A percentile compares a stretch with the other conserved stretches of the same genome.
Evolutionary conservation across 2,329 filamentous ascomycete species (phyloP).

Genomic region (Lasiodiplodia gonubiensis): DNA sequence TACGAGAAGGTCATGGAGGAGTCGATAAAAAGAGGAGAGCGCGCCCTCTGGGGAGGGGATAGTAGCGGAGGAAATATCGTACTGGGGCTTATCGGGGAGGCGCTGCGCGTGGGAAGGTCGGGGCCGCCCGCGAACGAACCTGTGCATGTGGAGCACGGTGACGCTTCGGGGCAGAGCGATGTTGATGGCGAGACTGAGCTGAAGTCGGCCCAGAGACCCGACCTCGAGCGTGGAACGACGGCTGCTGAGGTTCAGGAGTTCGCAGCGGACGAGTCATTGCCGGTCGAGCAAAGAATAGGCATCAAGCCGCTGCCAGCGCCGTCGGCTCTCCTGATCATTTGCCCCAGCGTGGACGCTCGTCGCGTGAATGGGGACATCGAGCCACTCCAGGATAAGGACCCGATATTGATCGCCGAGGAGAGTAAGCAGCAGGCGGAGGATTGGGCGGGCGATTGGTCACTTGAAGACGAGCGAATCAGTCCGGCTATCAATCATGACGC

Average conservation of each 20-base stretch:
- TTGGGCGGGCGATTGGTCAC: slow-evolving; percentile 51
- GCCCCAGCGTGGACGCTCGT: slow-evolving; percentile 57
- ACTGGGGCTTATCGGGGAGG: slow-evolving; percentile 49
- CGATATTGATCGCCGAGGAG: slow-evolving; percentile 52
- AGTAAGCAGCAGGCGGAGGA: slow-evolving; percentile 50
- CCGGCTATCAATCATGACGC: slow-evolving; percentile 44
- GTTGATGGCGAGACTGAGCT: slow-evolving; percentile 32
- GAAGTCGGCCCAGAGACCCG: not conserved
- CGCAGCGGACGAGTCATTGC: slow-evolving; percentile 3
- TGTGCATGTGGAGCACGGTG: not conserved
- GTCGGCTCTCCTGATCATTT: slow-evolving; percentile 52
- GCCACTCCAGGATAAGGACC: slow-evolving; percentile 50
- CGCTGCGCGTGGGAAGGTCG: slow-evolving; percentile 41
- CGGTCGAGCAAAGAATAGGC: not conserved
- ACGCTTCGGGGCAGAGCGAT: not conserved
- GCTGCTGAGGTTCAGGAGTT: slow-evolving; percentile 15
- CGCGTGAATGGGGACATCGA: slow-evolving; percentile 54
- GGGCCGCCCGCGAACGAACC: slow-evolving; percentile 1
- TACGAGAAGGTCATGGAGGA: slow-evolving; percentile 51
- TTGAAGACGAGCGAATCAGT: slow-evolving; percentile 54
- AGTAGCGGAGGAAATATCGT: slow-evolving; percentile 63
- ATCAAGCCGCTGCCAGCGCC: slow-evolving; percentile 35
- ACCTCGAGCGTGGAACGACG: not conserved
- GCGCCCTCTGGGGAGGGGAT: slow-evolving; percentile 59
- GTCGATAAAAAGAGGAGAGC: slow-evolving; percentile 48